phyloP scores from a whole-genome alignment of 2,329 filamentous ascomycete species.

The Aureobasidium sp. region DNA sequence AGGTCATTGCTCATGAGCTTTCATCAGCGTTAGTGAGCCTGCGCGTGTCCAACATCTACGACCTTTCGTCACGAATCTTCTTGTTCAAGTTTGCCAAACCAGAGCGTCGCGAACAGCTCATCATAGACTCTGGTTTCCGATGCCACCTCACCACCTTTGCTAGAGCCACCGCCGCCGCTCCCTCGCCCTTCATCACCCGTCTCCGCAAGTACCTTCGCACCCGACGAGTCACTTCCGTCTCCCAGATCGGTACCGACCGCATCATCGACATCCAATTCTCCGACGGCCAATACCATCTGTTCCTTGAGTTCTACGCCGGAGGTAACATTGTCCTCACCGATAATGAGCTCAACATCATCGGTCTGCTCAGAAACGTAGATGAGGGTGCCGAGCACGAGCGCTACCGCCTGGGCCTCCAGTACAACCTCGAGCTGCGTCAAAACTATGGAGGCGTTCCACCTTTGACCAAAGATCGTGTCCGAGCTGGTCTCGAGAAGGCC shows the following conservation, averaged over 20 bases:
- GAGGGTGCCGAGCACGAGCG: slow-evolving; percentile 80
- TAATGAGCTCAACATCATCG: slow-evolving; percentile 69
- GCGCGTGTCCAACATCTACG: slow-evolving; percentile 88
- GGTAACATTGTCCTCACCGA: slow-evolving; percentile 94
- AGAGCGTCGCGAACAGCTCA: slow-evolving; percentile 75
- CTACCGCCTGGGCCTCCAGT: slow-evolving; percentile 66
- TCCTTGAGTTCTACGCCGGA: slow-evolving; percentile 91
- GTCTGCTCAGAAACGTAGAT: slow-evolving; percentile 68
- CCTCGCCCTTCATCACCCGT: slow-evolving; percentile 75
- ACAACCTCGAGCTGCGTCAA: slow-evolving; percentile 72
- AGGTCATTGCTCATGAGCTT: slow-evolving; percentile 93
- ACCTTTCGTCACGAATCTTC: slow-evolving; percentile 91
- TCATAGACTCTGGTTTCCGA: slow-evolving; percentile 92
- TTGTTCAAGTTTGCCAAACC: slow-evolving; percentile 92
- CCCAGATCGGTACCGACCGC: slow-evolving; percentile 85
- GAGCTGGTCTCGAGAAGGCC: slow-evolving; percentile 57
- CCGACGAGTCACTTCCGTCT: slow-evolving; percentile 67
- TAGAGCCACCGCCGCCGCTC: slow-evolving; percentile 73
- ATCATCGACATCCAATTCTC: slow-evolving; percentile 90
- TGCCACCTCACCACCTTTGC: slow-evolving; percentile 89
- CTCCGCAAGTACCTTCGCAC: slow-evolving; percentile 86
- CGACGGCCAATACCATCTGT: slow-evolving; percentile 79
- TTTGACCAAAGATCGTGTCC: slow-evolving; percentile 65
- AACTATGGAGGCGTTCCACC: slow-evolving; percentile 70
- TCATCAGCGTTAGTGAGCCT: slow-evolving; percentile 65